Evolutionary conservation across 306 rosid species (phyloP).

Genomic region (Castanospermum australe): DNA sequence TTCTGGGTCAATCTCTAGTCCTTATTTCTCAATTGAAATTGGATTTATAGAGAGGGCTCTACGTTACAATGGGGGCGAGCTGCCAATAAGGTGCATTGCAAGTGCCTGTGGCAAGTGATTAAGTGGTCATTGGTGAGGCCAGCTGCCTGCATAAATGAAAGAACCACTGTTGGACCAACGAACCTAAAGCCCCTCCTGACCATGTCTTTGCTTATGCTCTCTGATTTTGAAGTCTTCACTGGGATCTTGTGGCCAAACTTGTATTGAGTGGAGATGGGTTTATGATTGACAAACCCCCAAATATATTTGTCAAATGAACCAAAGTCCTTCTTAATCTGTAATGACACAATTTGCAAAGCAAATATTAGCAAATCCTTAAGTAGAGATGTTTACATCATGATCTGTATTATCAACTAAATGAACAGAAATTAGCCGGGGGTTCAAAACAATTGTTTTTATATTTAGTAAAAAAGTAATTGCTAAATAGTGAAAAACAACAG

Average conservation of each 20-base stretch:
- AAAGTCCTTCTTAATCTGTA: slow-evolving; percentile 71
- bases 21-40: slow-evolving; percentile 19
- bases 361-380: not conserved
- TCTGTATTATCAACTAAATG: not conserved
- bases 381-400: not conserved
- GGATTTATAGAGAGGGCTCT: slow-evolving; percentile 35
- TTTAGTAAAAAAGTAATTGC: not conserved
- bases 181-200: slow-evolving; percentile 81
- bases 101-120: slow-evolving; percentile 84
- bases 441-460: not conserved
- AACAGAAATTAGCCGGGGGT: not conserved
- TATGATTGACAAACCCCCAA: slow-evolving; percentile 90
- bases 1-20: slow-evolving; percentile 30
- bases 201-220: slow-evolving; percentile 95
- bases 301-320: slow-evolving; percentile 85
- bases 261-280: slow-evolving; percentile 82
- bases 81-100: slow-evolving; percentile 62
- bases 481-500: not conserved
- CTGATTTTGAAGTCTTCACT: slow-evolving; percentile 97
- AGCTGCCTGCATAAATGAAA: slow-evolving; percentile 93
- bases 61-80: slow-evolving; percentile 27
- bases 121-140: slow-evolving; percentile 95
- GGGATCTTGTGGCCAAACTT: slow-evolving; percentile 88
- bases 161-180: slow-evolving; percentile 96
- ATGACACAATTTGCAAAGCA: slow-evolving; percentile 1